Percentiles rank a stretch among this genome's conserved stretches.
Evolutionary conservation across 2,329 filamentous ascomycete genomes (phyloP).

Genomic region (Beauveria sp.): DNA sequence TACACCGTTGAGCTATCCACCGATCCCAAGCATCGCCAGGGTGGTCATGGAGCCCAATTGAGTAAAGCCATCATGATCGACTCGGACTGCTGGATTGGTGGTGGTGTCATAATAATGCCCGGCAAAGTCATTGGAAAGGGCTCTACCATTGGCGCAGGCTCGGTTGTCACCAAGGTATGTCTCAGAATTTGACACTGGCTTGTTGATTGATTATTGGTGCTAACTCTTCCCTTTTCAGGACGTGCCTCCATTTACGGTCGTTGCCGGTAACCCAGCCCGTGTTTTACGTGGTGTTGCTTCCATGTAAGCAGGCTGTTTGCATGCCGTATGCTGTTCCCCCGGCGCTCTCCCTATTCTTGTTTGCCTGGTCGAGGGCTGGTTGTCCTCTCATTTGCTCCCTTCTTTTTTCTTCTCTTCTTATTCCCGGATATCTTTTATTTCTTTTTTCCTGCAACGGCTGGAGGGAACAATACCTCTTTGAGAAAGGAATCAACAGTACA

Average conservation of each 20-base stretch:
- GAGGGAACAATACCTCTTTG: neutral
- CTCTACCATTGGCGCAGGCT: constrained; percentile 71
- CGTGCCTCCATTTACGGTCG: constrained; percentile 61
- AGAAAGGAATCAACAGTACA: constrained; percentile 2
- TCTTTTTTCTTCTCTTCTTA: neutral
- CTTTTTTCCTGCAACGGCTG: neutral
- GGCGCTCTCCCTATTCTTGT: neutral
- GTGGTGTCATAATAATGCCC: constrained; percentile 68
- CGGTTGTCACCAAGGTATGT: constrained; percentile 70
- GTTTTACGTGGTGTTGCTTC: constrained; percentile 39
- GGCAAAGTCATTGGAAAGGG: constrained; percentile 76
- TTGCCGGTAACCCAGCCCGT: constrained; percentile 61
- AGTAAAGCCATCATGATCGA: constrained; percentile 71
- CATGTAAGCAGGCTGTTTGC: constrained; percentile 7
- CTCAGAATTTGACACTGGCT: constrained; percentile 12
- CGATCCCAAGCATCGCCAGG: constrained; percentile 66
- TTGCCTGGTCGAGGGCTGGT: neutral
- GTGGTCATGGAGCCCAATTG: constrained; percentile 62
- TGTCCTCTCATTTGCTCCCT: neutral
- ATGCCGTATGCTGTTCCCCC: neutral
- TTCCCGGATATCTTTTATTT: neutral
- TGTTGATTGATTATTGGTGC: neutral
- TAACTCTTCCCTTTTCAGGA: constrained; percentile 31
- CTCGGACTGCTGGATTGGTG: constrained; percentile 78
- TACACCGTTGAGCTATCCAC: constrained; percentile 67